Conservation (phyloP, 805 yeast genomes). For the Aciculoconidium aculeatum region DNA sequence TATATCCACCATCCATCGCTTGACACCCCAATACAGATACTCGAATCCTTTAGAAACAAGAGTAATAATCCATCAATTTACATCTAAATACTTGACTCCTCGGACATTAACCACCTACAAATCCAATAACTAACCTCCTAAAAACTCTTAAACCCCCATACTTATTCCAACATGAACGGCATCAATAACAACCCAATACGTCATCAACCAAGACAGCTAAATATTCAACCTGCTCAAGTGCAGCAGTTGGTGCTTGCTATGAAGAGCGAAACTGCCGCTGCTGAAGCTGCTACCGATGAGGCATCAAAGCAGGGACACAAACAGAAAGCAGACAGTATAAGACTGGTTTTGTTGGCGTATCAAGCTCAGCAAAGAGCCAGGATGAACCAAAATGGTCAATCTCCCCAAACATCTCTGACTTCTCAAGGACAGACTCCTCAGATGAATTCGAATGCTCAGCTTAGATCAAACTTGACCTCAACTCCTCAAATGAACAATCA, state of each 20-base stretch:
- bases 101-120: too few species aligned
- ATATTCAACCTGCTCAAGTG: constrained; percentile 46
- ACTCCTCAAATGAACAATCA: too few species aligned
- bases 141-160: too few species aligned
- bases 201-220: constrained; percentile 13
- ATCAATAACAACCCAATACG: background rate
- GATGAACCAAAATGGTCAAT: constrained; percentile 1
- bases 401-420: background rate
- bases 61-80: too few species aligned
- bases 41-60: too few species aligned
- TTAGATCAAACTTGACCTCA: too few species aligned
- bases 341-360: constrained; percentile 52
- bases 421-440: too few species aligned
- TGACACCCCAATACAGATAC: too few species aligned
- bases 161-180: constrained; percentile 1
- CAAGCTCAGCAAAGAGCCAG: constrained; percentile 38
- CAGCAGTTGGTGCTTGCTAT: constrained; percentile 57
- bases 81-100: too few species aligned
- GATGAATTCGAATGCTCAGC: background rate
- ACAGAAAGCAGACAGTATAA: constrained; percentile 58
- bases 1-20: too few species aligned
- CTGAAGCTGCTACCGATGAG: constrained; percentile 55
- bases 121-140: too few species aligned
- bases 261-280: constrained; percentile 53
- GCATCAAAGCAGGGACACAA: constrained; percentile 60